Percentiles rank a stretch among this genome's conserved stretches.
These are phyloP conservation scores for Fusarium subtropicale DNA, from an alignment of 2,329 filamentous ascomycete species.

Conservation along the genomic window DNA sequence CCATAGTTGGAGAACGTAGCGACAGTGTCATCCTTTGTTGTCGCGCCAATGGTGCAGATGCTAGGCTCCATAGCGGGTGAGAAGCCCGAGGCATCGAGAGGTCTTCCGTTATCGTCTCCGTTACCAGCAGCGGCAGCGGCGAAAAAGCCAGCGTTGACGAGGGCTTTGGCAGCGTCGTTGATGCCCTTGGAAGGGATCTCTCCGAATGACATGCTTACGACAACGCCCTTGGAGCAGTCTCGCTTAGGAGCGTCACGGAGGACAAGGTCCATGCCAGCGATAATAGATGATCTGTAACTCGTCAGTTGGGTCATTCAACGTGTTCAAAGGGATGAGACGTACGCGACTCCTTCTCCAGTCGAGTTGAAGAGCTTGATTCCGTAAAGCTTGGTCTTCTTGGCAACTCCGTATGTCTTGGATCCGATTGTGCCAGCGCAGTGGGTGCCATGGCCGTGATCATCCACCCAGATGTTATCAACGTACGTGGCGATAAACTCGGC, in stretches of 20 bases:
- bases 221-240: constrained; percentile 7
- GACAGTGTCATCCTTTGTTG: not conserved
- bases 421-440: constrained; percentile 8
- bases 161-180: not conserved
- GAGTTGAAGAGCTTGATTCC: constrained; percentile 17
- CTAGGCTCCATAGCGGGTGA: constrained; percentile 4
- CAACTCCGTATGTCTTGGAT: constrained; percentile 5
- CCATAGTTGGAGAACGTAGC: constrained; percentile 9
- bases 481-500: constrained; percentile 11
- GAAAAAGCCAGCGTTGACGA: constrained; percentile 1
- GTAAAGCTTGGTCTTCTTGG: constrained; percentile 1
- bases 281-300: not conserved
- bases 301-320: accelerated
- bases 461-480: constrained; percentile 5
- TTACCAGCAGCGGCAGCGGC: constrained; percentile 8
- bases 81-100: not conserved
- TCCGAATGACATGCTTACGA: constrained; percentile 2
- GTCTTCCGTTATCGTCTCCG: not conserved
- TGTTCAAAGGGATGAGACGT: not conserved
- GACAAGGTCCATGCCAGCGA: constrained; percentile 7
- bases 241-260: not conserved
- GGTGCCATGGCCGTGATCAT: constrained; percentile 8
- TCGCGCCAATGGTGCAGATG: constrained; percentile 17
- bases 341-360: constrained; percentile 1
- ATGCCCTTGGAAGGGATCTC: not conserved